A percentile compares a stretch with the other conserved stretches of the same genome.
Evolutionary conservation across 2,329 filamentous ascomycete species (phyloP).

Genomic region (Diaporthe australafricana): DNA sequence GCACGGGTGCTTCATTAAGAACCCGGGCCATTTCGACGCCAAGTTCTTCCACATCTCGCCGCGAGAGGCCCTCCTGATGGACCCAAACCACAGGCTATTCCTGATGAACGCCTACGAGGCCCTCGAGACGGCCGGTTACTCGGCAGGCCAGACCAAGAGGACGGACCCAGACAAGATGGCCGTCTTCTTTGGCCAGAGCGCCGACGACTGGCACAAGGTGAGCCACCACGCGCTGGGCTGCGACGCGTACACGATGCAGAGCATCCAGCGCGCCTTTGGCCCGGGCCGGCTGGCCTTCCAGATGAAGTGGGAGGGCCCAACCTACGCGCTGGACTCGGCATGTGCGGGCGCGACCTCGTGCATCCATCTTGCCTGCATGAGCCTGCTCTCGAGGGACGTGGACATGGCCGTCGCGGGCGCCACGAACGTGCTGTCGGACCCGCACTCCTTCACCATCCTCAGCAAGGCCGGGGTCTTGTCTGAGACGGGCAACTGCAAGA

Average conservation of each 20-base stretch:
- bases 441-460: slow-evolving; percentile 41
- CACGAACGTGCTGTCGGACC: slow-evolving; percentile 45
- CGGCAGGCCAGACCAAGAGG: slow-evolving; percentile 18
- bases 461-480: slow-evolving; percentile 47
- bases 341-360: slow-evolving; percentile 53
- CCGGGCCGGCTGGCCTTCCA: slow-evolving; percentile 47
- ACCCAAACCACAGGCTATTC: slow-evolving; percentile 53
- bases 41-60: slow-evolving; percentile 54
- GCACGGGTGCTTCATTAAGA: slow-evolving; percentile 41
- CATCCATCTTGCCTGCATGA: slow-evolving; percentile 50
- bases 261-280: slow-evolving; percentile 44
- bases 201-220: slow-evolving; percentile 32
- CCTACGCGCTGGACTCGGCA: slow-evolving; percentile 48
- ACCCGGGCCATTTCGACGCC: slow-evolving; percentile 49
- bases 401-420: slow-evolving; percentile 47
- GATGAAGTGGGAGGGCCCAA: slow-evolving; percentile 51
- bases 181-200: slow-evolving; percentile 50
- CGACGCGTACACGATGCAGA: slow-evolving; percentile 53
- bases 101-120: slow-evolving; percentile 56
- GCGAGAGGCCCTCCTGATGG: slow-evolving; percentile 50
- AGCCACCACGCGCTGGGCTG: slow-evolving; percentile 35
- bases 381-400: slow-evolving; percentile 45
- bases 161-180: slow-evolving; percentile 44
- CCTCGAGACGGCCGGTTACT: slow-evolving; percentile 44
- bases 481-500: slow-evolving; percentile 47